Percentiles rank a stretch among this genome's conserved stretches.
phyloP scores from a whole-genome alignment of 352 stramenopile species.

The Phytophthora brassicae region DNA sequence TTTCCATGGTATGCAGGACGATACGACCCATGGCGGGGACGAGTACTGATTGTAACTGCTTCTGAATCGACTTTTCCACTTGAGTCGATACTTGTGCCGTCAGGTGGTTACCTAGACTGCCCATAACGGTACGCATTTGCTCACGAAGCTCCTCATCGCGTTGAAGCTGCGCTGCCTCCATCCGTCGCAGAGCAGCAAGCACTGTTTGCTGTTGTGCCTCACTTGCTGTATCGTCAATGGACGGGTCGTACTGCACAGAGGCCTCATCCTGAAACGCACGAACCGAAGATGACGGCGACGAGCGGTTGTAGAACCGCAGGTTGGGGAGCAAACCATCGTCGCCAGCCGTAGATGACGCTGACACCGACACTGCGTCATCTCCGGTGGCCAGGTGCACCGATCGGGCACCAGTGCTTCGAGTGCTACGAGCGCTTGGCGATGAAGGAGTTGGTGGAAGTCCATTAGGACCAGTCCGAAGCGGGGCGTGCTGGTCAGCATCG shows the following conservation, averaged over 20 bases:
- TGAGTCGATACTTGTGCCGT: slow-evolving; percentile 61
- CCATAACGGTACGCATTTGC: slow-evolving; percentile 63
- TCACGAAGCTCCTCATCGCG: slow-evolving; percentile 75
- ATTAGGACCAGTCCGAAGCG: slow-evolving; percentile 18
- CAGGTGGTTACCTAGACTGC: slow-evolving; percentile 58
- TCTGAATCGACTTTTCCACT: slow-evolving; percentile 83
- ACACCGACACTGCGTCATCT: slow-evolving; percentile 44
- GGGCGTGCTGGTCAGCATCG: slow-evolving; percentile 29
- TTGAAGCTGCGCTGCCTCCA: slow-evolving; percentile 68
- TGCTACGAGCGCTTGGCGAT: slow-evolving; percentile 41
- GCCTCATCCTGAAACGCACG: slow-evolving; percentile 78
- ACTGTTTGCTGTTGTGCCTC: slow-evolving; percentile 60
- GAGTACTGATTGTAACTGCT: slow-evolving; percentile 80
- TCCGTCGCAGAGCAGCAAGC: slow-evolving; percentile 60
- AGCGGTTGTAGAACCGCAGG: slow-evolving; percentile 67
- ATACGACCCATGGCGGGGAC: slow-evolving; percentile 86
- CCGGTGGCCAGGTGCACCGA: slow-evolving; percentile 36
- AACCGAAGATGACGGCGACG: slow-evolving; percentile 79
- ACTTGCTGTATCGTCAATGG: slow-evolving; percentile 64
- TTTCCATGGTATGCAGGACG: slow-evolving; percentile 87
- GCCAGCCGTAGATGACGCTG: slow-evolving; percentile 47
- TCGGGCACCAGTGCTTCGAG: slow-evolving; percentile 32
- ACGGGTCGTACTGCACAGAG: slow-evolving; percentile 68
- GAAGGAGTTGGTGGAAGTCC: slow-evolving; percentile 30
- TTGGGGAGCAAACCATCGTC: slow-evolving; percentile 53